Conservation (phyloP, 2,329 filamentous ascomycete species). For the Pseudogymnoascus sp. region DNA sequence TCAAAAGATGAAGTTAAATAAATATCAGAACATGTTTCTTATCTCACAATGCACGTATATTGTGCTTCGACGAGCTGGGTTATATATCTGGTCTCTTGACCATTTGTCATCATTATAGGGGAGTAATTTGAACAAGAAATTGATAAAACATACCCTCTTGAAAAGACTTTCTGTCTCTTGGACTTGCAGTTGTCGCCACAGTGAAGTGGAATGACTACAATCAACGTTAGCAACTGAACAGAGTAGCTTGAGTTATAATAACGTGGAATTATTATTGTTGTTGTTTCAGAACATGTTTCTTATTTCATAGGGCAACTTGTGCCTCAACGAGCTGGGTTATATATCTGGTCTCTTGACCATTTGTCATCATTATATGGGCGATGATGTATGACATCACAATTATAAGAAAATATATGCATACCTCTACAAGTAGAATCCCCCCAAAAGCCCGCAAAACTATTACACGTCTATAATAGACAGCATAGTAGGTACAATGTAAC, state of each 20-base stretch:
- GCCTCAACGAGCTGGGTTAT: slow-evolving; percentile 11
- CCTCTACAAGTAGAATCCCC: neutral
- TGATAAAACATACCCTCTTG: neutral
- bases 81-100: slow-evolving; percentile 11
- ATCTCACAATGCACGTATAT: slow-evolving; percentile 9
- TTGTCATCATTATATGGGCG: slow-evolving; percentile 10
- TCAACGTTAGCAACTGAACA: neutral
- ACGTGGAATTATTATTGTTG: neutral
- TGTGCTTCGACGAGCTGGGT: slow-evolving; percentile 11
- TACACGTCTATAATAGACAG: neutral
- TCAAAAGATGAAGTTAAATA: neutral
- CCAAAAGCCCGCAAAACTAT: neutral
- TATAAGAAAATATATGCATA: neutral
- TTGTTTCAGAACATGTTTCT: slow-evolving; percentile 11
- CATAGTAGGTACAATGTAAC: slow-evolving; percentile 5
- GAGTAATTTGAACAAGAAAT: neutral
- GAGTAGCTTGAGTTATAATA: neutral
- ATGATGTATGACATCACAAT: neutral
- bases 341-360: slow-evolving; percentile 11
- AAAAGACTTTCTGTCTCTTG: neutral
- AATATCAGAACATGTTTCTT: slow-evolving; percentile 8
- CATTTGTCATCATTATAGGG: slow-evolving; percentile 10
- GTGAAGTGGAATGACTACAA: neutral
- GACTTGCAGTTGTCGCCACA: neutral
- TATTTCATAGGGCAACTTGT: slow-evolving; percentile 2